These are phyloP conservation scores for Populus trichocarpa DNA, from an alignment of 441 rosid species.

Conservation along the genomic window DNA sequence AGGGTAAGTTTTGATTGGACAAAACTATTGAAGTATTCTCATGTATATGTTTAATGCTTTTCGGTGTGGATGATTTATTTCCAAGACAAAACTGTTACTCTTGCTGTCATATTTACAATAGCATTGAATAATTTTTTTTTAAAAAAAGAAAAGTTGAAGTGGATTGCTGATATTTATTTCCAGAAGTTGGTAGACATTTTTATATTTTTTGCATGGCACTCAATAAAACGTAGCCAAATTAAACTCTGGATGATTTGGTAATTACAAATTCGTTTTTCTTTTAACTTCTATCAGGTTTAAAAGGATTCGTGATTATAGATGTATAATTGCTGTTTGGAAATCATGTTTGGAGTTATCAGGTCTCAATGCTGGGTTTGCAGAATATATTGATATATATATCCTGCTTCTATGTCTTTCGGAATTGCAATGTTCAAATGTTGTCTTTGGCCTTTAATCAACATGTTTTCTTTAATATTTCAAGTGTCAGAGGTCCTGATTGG, in stretches of 20 bases:
- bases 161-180: neutral
- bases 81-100: neutral
- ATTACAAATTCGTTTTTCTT: neutral
- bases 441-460: neutral
- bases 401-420: neutral
- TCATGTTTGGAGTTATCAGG: neutral
- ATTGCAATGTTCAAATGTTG: too few species aligned
- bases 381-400: too few species aligned
- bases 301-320: neutral
- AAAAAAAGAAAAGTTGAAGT: neutral
- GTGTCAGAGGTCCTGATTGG: neutral
- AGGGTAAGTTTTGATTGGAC: constrained; percentile 29
- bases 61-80: neutral
- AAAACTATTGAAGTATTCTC: neutral
- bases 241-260: neutral
- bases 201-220: neutral
- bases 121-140: neutral
- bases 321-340: neutral
- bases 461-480: neutral
- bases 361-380: too few species aligned
- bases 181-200: too few species aligned
- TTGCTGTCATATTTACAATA: neutral
- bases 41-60: neutral
- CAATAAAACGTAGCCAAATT: neutral
- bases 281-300: neutral